Base-by-base conservation (phyloP, 2,329 filamentous ascomycete species). In the Aspergillus fumigatiaffinis region DNA sequence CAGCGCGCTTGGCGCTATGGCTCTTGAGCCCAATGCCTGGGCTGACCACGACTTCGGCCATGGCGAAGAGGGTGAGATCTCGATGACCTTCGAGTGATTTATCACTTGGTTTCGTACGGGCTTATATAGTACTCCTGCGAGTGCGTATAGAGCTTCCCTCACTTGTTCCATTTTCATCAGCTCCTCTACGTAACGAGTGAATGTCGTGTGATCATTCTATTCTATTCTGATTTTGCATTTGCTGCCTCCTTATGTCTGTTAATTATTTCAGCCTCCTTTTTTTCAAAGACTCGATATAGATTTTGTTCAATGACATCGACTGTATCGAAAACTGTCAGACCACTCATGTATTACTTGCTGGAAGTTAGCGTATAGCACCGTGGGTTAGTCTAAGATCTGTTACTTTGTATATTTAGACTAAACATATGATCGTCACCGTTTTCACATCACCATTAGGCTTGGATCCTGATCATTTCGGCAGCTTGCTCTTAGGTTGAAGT, bases 41-140 rank as follows among this genome's bases (percentile, higher is more conserved):
- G 86, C 83, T 3, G 88, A 85, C 57, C 79, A 85, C 49, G 87
- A 90, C 48, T 84, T 87, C 29, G 74, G 76, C 26, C 83, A 89
- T 53, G 89, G 89, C 76, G 87, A 84, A 67, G 88, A 91, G 72
- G 85, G 86, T 70, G 88, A 91, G 73, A 89, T 93, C 61, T 82
- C 84, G 32, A 89, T 93, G 88, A 91, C 88, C 61, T 93, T 93
- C 84, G 90, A 88, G 73, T 90, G 77, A 76, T 61, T 61, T 59
- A 60, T 59, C 47, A 54, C 46, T 47, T 12, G 52, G 48, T 42
- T 52, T 46, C 2, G n/a, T 23, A 9, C 35, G 21, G 10, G 14
- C 12, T 25, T 49, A 57, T 47, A 54, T 41, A 54, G n/a, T 25
- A 12, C 17, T 50, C 8, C 23, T 9, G 47, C 47, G 47, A 50